A percentile compares a stretch with the other conserved stretches of the same genome.
phyloP scores from a whole-genome alignment of 345 rosid genomes.

The Turnera subulata region DNA sequence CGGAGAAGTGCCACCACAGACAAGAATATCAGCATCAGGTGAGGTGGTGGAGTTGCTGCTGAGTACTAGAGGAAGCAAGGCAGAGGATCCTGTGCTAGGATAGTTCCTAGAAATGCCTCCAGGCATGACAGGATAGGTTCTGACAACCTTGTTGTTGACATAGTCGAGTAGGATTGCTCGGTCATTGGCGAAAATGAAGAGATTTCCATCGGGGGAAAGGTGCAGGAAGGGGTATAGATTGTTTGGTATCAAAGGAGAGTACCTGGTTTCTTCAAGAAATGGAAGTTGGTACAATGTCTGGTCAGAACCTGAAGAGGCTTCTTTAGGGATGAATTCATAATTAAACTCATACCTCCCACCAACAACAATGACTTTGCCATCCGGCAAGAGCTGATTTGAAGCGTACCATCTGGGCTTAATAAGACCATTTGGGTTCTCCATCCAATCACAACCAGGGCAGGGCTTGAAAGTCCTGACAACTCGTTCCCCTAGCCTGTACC shows the following conservation, averaged over 20 bases:
- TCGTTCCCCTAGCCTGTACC: conserved; percentile 19
- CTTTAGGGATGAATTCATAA: conserved; percentile 26
- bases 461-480: conserved; percentile 17
- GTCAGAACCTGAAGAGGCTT: conserved; percentile 10
- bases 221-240: conserved; percentile 25
- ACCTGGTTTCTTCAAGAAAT: conserved; percentile 28
- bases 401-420: conserved; percentile 37
- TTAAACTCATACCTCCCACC: conserved; percentile 25
- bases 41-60: neutral
- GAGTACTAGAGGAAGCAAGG: conserved; percentile 22
- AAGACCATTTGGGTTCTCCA: conserved; percentile 11
- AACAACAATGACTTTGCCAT: conserved; percentile 32
- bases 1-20: conserved; percentile 22
- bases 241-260: conserved; percentile 21
- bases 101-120: conserved; percentile 25
- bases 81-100: conserved; percentile 28
- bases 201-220: conserved; percentile 22
- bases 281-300: conserved; percentile 16
- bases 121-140: conserved; percentile 22
- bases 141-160: conserved; percentile 16
- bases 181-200: conserved; percentile 23
- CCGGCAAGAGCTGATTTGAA: conserved; percentile 31
- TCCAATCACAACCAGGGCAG: conserved; percentile 18
- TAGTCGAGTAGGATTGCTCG: conserved; percentile 20
- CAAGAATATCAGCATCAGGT: conserved; percentile 14